These are phyloP conservation scores for Debaryomyces nepalensis DNA, from an alignment of 1,139 yeast genomes.

Conservation along the genomic window DNA sequence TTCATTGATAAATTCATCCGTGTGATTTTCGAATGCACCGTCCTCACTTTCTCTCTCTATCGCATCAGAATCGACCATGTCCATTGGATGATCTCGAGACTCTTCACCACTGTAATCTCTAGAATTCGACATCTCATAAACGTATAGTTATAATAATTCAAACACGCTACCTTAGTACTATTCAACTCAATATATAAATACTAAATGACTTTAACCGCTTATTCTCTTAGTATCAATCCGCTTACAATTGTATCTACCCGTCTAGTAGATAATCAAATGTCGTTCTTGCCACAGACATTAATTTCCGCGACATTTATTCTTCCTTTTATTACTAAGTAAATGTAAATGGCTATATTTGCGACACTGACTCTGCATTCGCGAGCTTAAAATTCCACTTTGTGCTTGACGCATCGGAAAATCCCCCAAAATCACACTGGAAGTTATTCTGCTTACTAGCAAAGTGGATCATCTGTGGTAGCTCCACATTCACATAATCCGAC, in stretches of 20 bases:
- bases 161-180: neutral
- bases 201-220: neutral
- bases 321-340: neutral
- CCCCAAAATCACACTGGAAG: neutral
- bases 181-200: neutral
- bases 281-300: slow-evolving; percentile 11
- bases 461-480: neutral
- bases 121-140: slow-evolving; percentile 7
- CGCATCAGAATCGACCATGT: slow-evolving; percentile 18
- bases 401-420: neutral
- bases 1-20: slow-evolving; percentile 21
- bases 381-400: too few species aligned
- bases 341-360: neutral
- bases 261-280: slow-evolving; percentile 8
- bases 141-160: neutral
- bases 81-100: slow-evolving; percentile 9
- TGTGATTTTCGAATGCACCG: slow-evolving; percentile 16
- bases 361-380: too few species aligned
- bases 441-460: neutral
- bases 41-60: slow-evolving; percentile 20
- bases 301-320: neutral
- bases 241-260: slow-evolving; percentile 1
- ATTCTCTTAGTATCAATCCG: neutral
- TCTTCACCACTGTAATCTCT: neutral
- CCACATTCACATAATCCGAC: neutral